Percentiles rank a stretch among this genome's conserved stretches.
Conservation (phyloP, 306 rosid species). For the Nissolia schottii region DNA sequence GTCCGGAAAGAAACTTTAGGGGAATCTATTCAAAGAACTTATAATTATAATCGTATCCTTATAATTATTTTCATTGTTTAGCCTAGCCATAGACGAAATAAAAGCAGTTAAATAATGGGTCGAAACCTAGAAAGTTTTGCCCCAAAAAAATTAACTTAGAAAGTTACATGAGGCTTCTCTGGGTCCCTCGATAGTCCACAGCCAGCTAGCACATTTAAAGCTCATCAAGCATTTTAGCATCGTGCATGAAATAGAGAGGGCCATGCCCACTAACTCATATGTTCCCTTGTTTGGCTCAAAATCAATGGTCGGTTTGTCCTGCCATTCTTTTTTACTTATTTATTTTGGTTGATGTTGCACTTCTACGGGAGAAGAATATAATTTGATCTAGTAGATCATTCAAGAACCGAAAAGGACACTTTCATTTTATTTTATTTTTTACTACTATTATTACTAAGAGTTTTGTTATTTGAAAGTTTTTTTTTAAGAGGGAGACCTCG, state of each 20-base stretch:
- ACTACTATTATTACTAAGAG: not conserved
- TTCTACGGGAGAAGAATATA: not conserved
- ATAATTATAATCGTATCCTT: too few relatives aligned
- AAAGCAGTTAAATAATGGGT: not conserved
- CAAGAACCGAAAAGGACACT: not conserved
- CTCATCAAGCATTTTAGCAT: not conserved
- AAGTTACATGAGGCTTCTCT: not conserved
- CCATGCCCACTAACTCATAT: not conserved
- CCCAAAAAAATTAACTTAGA: too few relatives aligned
- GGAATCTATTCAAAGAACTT: too few relatives aligned
- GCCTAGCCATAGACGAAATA: too few relatives aligned
- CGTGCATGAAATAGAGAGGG: not conserved
- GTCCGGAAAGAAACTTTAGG: too few relatives aligned
- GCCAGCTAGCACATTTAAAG: not conserved
- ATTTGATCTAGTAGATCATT: not conserved
- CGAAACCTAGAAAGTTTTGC: too few relatives aligned
- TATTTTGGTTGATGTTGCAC: not conserved
- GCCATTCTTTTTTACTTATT: not conserved
- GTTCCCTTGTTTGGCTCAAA: not conserved
- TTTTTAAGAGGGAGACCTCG: too few relatives aligned
- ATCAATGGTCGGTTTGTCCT: slow-evolving; percentile 20
- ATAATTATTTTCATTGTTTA: too few relatives aligned
- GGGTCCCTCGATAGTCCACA: not conserved
- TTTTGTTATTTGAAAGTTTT: too few relatives aligned
- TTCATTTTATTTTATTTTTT: not conserved